Conservation (phyloP, 345 rosid genomes). For the Lumnitzera littorea region DNA sequence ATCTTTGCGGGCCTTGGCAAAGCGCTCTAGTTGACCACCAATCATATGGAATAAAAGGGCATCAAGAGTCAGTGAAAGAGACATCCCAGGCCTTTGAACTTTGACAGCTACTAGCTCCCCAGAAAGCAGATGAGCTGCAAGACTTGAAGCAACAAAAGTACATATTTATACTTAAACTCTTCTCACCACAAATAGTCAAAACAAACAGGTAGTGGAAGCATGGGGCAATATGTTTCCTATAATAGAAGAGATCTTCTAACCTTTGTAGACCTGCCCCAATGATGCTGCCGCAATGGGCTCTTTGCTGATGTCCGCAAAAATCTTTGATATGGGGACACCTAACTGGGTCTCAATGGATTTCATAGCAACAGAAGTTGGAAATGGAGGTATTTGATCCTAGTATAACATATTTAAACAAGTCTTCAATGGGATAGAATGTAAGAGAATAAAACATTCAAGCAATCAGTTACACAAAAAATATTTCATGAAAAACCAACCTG, state of each 20-base stretch:
- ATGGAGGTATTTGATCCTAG: slow-evolving; percentile 96
- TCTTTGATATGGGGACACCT: slow-evolving; percentile 56
- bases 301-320: slow-evolving; percentile 82
- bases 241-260: slow-evolving; percentile 32
- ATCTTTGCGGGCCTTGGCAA: slow-evolving; percentile 89
- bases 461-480: background rate
- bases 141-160: slow-evolving; percentile 32
- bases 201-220: background rate
- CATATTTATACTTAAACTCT: slow-evolving; percentile 1
- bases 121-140: slow-evolving; percentile 95
- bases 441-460: background rate
- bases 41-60: slow-evolving; percentile 85
- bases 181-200: background rate
- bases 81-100: slow-evolving; percentile 97
- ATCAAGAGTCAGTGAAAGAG: slow-evolving; percentile 74
- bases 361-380: slow-evolving; percentile 65
- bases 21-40: slow-evolving; percentile 90
- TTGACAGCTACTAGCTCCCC: slow-evolving; percentile 97
- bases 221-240: background rate
- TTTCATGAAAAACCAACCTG: slow-evolving; percentile 41
- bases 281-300: slow-evolving; percentile 96
- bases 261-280: slow-evolving; percentile 97
- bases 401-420: slow-evolving; percentile 12
- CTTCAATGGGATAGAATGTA: slow-evolving; percentile 3
- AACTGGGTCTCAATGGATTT: slow-evolving; percentile 77